Evolutionary conservation across 116 monocot genomes (phyloP).

Genomic region (Iris pallida): DNA sequence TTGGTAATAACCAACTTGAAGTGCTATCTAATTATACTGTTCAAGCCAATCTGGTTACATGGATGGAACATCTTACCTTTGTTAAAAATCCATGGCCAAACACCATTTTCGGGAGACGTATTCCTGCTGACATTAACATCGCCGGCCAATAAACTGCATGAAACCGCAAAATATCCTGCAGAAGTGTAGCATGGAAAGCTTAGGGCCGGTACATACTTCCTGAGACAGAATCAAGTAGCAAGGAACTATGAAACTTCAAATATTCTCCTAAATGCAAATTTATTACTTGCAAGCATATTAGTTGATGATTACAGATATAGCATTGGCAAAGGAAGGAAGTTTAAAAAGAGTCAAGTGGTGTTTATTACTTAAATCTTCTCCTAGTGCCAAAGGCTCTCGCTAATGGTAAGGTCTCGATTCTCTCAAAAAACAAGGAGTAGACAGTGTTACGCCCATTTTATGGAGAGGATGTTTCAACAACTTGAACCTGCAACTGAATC

Average conservation of each 20-base stretch:
- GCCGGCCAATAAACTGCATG: constrained; percentile 99
- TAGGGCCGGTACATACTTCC: background rate
- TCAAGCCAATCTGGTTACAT: background rate
- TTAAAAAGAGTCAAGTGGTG: no score
- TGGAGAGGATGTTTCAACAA: no score
- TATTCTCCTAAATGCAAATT: background rate
- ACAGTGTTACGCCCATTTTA: no score
- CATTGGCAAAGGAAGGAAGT: no score
- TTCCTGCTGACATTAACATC: constrained; percentile 94
- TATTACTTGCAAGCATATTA: background rate
- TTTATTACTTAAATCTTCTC: no score
- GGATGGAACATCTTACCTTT: constrained; percentile 49
- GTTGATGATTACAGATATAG: background rate
- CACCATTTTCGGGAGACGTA: constrained; percentile 76
- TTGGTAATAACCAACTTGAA: background rate
- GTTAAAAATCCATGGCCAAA: constrained; percentile 99
- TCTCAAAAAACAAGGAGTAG: no score
- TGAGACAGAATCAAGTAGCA: background rate
- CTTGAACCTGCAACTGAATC: no score
- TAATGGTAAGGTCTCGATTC: no score
- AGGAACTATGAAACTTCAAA: background rate
- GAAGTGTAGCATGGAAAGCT: constrained; percentile 6
- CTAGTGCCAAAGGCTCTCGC: no score
- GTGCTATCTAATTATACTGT: background rate
- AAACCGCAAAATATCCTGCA: constrained; percentile 92